Base-by-base conservation (phyloP, 1,139 yeast species). In the Blastobotrys proliferans region DNA sequence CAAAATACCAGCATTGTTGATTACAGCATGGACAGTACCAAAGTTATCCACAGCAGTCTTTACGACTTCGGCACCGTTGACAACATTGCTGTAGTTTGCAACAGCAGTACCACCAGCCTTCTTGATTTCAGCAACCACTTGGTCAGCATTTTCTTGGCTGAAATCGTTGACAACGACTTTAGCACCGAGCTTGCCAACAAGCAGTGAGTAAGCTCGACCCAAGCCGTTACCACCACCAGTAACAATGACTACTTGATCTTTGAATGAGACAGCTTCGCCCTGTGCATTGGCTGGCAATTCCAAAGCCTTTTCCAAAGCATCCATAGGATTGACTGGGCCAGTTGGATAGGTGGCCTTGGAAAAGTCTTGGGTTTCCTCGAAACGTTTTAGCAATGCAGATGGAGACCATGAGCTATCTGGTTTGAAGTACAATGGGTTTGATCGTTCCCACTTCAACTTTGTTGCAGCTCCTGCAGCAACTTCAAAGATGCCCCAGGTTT, bases 221-320 rank as follows among this genome's bases (percentile, higher is more conserved):
- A 92, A 76, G 47, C 98, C 98, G 46, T 87, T 83, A 56, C 97
- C 97, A 41, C 96, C 94, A 56, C 98, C 98, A 31, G 97, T 92
- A 46, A 92, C 80, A 51, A 92, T 76, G 40, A 87, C 97, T 47
- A 90, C 97, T 68, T 83, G 85, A 56, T 73, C 88, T 62, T 80
- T 81, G 64, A 90, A 70, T 33, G 86, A 76, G 33, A 80, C 75
- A 3, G 53, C 48, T 35, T 72, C 72, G 19, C 82, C 83, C 57
- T 83, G 83, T 35, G 72, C 69, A 51, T 74, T 71, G n/a, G 81
- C 73, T 20, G 53, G 45, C 21, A 53, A 48, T 38, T 55, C 43
- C 27, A 50, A 46, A 24, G 61, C 55, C 9, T 46, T 47, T 52
- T 68, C 70, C 35, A 68, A 62, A 17, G 64, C 53, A 2, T 55